phyloP scores from a whole-genome alignment of 2,329 filamentous ascomycete genomes.

The Keithomyces neogunnii region DNA sequence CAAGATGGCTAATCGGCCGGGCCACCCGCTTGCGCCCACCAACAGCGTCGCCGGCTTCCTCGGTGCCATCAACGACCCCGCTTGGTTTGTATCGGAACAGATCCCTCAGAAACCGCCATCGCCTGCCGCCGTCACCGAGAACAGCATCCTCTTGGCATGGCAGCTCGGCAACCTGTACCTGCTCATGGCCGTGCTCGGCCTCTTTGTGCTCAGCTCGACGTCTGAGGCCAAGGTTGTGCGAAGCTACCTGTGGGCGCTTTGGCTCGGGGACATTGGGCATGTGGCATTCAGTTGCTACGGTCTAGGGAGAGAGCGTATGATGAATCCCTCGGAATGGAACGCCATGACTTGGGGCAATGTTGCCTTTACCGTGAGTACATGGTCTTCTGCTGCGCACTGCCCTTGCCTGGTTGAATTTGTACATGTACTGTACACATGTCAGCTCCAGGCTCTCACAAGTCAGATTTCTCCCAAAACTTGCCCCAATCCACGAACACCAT shows the following conservation, averaged over 20 bases:
- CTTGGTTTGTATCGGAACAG: slow-evolving; percentile 58
- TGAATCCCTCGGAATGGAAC: slow-evolving; percentile 55
- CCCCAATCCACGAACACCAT: no score
- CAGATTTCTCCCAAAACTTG: no score
- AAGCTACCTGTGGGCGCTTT: slow-evolving; percentile 58
- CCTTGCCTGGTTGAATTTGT: not conserved
- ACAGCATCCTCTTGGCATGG: slow-evolving; percentile 49
- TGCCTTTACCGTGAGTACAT: slow-evolving; percentile 46
- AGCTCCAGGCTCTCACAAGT: no score
- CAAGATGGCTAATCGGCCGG: slow-evolving; percentile 10
- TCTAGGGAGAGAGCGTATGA: slow-evolving; percentile 45
- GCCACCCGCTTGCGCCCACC: not conserved
- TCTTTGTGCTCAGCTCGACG: slow-evolving; percentile 56
- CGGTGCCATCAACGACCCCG: slow-evolving; percentile 44
- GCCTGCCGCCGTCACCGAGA: slow-evolving; percentile 28
- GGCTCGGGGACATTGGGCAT: slow-evolving; percentile 60
- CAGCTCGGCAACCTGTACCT: slow-evolving; percentile 66
- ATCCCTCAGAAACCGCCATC: slow-evolving; percentile 30
- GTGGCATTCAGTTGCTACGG: slow-evolving; percentile 50
- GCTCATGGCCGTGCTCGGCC: slow-evolving; percentile 54
- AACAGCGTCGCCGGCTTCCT: slow-evolving; percentile 51
- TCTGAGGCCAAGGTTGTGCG: slow-evolving; percentile 57
- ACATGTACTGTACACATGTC: not conserved
- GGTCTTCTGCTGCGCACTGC: not conserved
- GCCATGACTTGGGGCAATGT: slow-evolving; percentile 67